Conservation (phyloP, 441 rosid genomes). For the Eruca vesicaria region DNA sequence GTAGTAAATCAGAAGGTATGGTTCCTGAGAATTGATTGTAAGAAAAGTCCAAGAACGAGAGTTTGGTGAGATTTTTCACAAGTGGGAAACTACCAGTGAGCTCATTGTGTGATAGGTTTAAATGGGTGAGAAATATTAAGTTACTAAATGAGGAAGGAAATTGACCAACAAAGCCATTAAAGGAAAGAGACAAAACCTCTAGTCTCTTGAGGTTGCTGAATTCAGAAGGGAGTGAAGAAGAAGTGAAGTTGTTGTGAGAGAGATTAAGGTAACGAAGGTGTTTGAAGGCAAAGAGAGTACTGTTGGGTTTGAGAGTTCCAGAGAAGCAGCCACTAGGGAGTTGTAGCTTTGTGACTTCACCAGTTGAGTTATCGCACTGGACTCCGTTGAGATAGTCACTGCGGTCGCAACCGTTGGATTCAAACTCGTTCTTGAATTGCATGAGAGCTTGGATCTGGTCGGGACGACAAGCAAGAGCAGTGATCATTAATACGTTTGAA, state of each 20-base stretch:
- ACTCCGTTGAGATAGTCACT: neutral
- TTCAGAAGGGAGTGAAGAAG: neutral
- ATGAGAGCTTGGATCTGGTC: neutral
- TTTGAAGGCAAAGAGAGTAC: neutral
- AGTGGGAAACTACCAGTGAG: neutral
- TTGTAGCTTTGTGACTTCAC: neutral
- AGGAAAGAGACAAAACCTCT: neutral
- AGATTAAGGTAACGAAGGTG: neutral
- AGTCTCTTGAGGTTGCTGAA: neutral
- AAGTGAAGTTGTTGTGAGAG: slow-evolving; percentile 1
- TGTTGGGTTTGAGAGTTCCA: neutral
- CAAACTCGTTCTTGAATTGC: neutral
- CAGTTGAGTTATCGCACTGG: neutral
- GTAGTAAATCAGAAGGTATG: neutral
- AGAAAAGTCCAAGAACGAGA: neutral
- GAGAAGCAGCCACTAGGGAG: neutral
- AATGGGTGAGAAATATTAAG: neutral
- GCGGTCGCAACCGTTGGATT: neutral
- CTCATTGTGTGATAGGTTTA: neutral
- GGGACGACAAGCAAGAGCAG: neutral
- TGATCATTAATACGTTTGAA: neutral
- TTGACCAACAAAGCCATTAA: neutral
- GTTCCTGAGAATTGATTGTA: neutral
- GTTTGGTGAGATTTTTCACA: neutral
- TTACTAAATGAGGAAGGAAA: neutral